Percentiles rank a stretch among this genome's conserved stretches.
Evolutionary conservation across 257 asterid genomes (phyloP).

Genomic region (Voacanga thouarsii): DNA sequence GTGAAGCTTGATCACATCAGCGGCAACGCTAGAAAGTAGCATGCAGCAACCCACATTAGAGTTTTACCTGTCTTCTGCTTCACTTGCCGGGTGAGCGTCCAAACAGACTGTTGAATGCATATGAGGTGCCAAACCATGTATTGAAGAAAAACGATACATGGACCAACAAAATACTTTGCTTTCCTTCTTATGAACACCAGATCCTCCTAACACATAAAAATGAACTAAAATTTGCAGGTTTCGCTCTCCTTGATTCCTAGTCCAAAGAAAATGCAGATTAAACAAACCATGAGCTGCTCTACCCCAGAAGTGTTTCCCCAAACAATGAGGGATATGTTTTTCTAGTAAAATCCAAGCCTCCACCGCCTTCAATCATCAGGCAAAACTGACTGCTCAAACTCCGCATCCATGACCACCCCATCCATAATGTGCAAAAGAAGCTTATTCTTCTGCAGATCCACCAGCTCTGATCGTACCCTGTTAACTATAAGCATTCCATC

Average conservation of each 20-base stretch:
- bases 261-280: not conserved
- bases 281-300: not conserved
- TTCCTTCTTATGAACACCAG: not conserved
- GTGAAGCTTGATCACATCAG: not conserved
- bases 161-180: not conserved
- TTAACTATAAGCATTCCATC: conserved; percentile 51
- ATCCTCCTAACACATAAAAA: not conserved
- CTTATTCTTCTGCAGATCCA: conserved; percentile 37
- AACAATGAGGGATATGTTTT: not conserved
- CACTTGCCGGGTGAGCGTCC: not conserved
- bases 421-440: conserved; percentile 47
- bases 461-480: conserved; percentile 42
- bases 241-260: not conserved
- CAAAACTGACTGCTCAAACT: conserved; percentile 46
- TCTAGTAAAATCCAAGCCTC: not conserved
- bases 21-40: not conserved
- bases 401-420: conserved; percentile 62
- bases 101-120: too few relatives aligned
- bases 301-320: not conserved
- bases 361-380: not conserved
- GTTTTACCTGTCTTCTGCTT: not conserved
- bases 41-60: not conserved
- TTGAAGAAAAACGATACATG: too few relatives aligned
- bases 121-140: too few relatives aligned
- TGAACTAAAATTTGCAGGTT: too few relatives aligned